phyloP scores from a whole-genome alignment of 176 grass and related monocot species.

The Hsuehochloa calcarea region DNA sequence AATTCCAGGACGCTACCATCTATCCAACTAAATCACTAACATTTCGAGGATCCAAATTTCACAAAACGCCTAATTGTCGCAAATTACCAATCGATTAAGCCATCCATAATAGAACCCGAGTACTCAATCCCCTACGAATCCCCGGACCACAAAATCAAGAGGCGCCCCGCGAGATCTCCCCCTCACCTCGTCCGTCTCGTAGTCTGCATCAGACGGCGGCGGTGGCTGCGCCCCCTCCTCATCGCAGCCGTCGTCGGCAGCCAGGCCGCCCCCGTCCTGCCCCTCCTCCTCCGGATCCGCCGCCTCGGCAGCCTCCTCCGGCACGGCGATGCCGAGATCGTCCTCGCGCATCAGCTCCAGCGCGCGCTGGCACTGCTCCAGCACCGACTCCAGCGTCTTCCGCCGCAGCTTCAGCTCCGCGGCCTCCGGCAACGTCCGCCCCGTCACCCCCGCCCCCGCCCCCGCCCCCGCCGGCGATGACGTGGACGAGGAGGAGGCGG shows the following conservation, averaged over 20 bases:
- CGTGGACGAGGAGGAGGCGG: neutral
- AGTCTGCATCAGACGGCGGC: conserved; percentile 47
- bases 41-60: neutral
- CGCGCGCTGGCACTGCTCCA: conserved; percentile 75
- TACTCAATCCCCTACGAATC: neutral
- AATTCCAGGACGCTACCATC: neutral
- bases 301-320: neutral
- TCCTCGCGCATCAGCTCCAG: conserved; percentile 50
- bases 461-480: neutral
- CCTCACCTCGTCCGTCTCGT: conserved; percentile 77
- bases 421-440: conserved; percentile 12
- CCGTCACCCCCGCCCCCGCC: neutral
- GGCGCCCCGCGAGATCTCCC: neutral
- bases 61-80: neutral
- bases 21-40: neutral
- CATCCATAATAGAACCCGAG: neutral
- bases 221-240: conserved; percentile 25
- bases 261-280: conserved; percentile 27
- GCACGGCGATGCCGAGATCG: conserved; percentile 14
- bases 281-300: neutral
- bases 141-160: neutral
- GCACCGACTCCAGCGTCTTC: conserved; percentile 67
- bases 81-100: neutral
- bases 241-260: neutral
- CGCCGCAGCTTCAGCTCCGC: conserved; percentile 51